These are phyloP conservation scores for Colletotrichum truncatum DNA, from an alignment of 2,329 filamentous ascomycete genomes.

Conservation along the genomic window DNA sequence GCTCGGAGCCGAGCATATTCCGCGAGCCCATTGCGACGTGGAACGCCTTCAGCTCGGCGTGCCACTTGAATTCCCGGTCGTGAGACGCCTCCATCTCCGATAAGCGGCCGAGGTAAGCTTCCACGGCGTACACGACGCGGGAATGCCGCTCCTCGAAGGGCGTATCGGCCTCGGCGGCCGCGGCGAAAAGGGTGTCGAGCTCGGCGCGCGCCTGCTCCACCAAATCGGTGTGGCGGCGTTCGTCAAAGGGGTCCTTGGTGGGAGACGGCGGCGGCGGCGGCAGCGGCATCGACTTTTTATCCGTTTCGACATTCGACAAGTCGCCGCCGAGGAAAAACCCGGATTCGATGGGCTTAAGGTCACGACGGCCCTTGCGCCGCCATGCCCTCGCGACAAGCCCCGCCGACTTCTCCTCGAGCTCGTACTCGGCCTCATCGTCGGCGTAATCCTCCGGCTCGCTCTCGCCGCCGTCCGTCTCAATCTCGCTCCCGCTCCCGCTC, in stretches of 20 bases:
- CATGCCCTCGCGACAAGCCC: too few relatives aligned
- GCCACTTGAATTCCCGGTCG: constrained; percentile 24
- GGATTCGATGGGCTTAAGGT: constrained; percentile 1
- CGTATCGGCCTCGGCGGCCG: constrained; percentile 3
- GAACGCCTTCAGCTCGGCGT: constrained; percentile 10
- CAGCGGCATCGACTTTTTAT: too few relatives aligned
- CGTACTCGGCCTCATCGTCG: not conserved
- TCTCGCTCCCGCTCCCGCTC: constrained; percentile 15
- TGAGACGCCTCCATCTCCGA: constrained; percentile 17
- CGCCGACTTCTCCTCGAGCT: not conserved
- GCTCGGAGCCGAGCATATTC: not conserved
- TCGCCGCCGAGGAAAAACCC: constrained; percentile 1
- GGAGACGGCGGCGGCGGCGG: not conserved
- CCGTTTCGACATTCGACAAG: not conserved
- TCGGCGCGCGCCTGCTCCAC: constrained; percentile 14
- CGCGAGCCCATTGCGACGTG: constrained; percentile 3
- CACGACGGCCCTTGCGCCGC: too few relatives aligned
- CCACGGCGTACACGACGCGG: constrained; percentile 14
- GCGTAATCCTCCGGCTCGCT: too few relatives aligned
- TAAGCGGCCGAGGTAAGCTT: constrained; percentile 16
- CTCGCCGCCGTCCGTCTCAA: too few relatives aligned
- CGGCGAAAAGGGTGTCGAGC: constrained; percentile 7
- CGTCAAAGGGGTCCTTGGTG: not conserved
- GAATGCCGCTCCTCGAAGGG: constrained; percentile 22
- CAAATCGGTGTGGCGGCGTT: constrained; percentile 5